Evolutionary conservation across 768 basidiomycete species (phyloP), one percentile per base, ranked within the genome.

Genomic region (Tylopilus vinaceipallidus): DNA sequence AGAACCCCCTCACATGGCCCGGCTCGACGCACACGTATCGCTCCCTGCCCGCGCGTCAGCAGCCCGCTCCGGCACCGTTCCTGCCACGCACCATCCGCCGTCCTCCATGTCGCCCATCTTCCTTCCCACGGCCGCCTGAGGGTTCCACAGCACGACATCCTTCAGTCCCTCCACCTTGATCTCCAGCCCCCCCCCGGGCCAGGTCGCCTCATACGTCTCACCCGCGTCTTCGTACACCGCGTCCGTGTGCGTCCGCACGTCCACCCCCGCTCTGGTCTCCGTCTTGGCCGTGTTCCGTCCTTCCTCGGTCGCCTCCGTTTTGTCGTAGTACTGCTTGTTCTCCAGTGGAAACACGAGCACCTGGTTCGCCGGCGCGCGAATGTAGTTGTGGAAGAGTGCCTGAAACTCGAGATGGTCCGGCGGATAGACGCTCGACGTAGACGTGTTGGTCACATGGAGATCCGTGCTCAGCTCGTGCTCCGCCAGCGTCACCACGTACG

Each of bases 61-160:
- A 52, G 47, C 38, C 20, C 9, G n/a, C 45, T 19, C 39, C 36
- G 23, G 30, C 42, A 27, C 26, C 42, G 39, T 27, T 45, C 12
- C 3, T 26, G 19, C 35, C 22, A 67, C 81, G 54, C 64, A 93
- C 91, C 91, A 95, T 65, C 95, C 95, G 0, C 79, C 78, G 6
- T 79, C 76, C 62, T 98, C 91, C 91, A 99, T 92, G 63, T 99
- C 95, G 12, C 68, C 82, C 9, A 98, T 87, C 60, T 81, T 85
- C 20, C 73, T 71, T 0, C 92, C 92, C 12, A 68, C 74, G 51
- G 77, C 81, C 27, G 73, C 75, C 58, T 83, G 83, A 7, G 97
- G 95, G 72, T 99, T 98, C 95, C 97, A 98, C 34, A 95, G 72
- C n/a, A 94, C 92, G 7, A 93, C 80, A 51, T 92, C 86, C 61